A percentile compares a stretch with the other conserved stretches of the same genome.
These are phyloP conservation scores for Verticillium longisporum DNA, from an alignment of 2,329 filamentous ascomycete genomes.

Conservation along the genomic window DNA sequence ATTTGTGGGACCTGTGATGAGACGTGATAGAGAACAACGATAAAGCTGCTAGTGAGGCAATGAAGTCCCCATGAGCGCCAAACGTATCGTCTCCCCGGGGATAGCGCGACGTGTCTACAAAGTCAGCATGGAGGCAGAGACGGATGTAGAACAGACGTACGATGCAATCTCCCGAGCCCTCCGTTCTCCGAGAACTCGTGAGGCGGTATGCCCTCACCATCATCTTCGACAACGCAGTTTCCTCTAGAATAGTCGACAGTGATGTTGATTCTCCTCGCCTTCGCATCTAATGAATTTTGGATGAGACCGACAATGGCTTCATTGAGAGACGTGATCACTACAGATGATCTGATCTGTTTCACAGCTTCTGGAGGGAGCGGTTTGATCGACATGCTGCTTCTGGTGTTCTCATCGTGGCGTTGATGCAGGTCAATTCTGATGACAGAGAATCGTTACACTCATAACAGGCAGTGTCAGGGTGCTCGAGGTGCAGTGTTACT, in stretches of 20 bases:
- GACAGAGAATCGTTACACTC: background rate
- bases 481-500: background rate
- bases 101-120: constrained; percentile 71
- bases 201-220: constrained; percentile 71
- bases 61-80: constrained; percentile 66
- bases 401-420: background rate
- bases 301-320: constrained; percentile 65
- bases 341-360: constrained; percentile 79
- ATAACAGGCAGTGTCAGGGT: background rate
- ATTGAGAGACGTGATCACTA: constrained; percentile 68
- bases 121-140: constrained; percentile 5
- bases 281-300: constrained; percentile 80
- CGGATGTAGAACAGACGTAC: constrained; percentile 38
- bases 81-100: constrained; percentile 39
- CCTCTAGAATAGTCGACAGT: constrained; percentile 70
- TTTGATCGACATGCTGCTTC: constrained; percentile 52
- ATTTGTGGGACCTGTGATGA: constrained; percentile 51
- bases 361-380: constrained; percentile 64
- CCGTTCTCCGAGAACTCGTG: constrained; percentile 65
- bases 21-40: constrained; percentile 75
- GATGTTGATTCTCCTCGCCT: constrained; percentile 61
- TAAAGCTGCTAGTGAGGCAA: constrained; percentile 69
- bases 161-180: constrained; percentile 65
- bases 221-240: constrained; percentile 73
- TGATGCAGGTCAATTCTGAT: background rate